Base-by-base conservation (phyloP, 352 stramenopile genomes). In the Phytophthora fragariae region DNA sequence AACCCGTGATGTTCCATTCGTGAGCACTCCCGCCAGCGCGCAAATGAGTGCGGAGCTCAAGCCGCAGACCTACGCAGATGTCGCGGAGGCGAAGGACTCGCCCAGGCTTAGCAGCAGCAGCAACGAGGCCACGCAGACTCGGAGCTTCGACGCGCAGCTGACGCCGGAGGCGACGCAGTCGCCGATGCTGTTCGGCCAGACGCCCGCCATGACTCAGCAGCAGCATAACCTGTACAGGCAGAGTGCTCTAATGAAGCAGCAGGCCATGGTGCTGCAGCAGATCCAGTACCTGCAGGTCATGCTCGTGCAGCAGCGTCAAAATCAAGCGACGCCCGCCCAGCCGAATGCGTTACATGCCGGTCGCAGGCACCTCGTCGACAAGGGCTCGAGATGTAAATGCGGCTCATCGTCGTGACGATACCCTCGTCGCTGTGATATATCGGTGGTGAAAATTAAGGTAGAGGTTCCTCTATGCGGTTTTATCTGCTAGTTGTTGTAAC, bases 251-350 rank as follows among this genome's bases (percentile, higher is more conserved):
- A 87, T 93, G 76, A 86, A 96, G 70, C 89, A 96, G 50, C 88
- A 96, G 60, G 77, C 81, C 47, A 83, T 92, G 76, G 0, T 96
- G 17, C 52, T 94, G 46, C 76, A 84, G 65, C 89, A 96, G 72
- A 94, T 96, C 61, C 88, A 95, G 68, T 92, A 94, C 61, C 61
- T 96, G 31, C 83, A 94, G 72, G 81, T 85, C 47, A 75, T 94
- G 60, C 77, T 88, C 21, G 59, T 80, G 41, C 81, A 94, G 31
- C 75, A 83, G 58, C 57, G 24, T 37, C 60, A 73, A 47, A 39
- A 74, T 6, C 35, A 41, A 11, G 39, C 57, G 21, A 15, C 62
- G 7, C 33, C 39, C 63, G 66, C 37, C 46, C 59, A 66, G 52
- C 68, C 72, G 31, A 70, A 76, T 35, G 31, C 57, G 35, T 72